These are phyloP conservation scores for Gossypium lobatum DNA, from an alignment of 441 rosid genomes.

Conservation along the genomic window DNA sequence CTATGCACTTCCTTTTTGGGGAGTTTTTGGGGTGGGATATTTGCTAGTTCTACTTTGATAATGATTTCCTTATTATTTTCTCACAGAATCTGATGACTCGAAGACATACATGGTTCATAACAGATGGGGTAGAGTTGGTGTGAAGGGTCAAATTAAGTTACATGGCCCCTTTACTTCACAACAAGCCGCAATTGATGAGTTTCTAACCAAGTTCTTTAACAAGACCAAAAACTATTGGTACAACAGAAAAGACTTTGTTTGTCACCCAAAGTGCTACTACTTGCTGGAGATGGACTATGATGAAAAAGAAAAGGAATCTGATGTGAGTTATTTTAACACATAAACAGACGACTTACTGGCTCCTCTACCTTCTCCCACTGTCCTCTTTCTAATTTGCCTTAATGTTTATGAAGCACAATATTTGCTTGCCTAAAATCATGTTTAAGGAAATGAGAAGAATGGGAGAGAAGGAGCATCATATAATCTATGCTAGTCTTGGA, in stretches of 20 bases:
- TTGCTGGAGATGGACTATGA: slow-evolving; percentile 84
- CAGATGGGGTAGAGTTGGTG: slow-evolving; percentile 75
- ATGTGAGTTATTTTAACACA: slow-evolving; percentile 23
- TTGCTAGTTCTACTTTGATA: background rate
- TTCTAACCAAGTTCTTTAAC: slow-evolving; percentile 54
- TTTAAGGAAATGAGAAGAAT: background rate
- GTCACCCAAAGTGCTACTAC: slow-evolving; percentile 56
- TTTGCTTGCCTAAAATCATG: slow-evolving; percentile 11
- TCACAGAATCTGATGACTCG: slow-evolving; percentile 53
- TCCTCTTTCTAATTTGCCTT: background rate
- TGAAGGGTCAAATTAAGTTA: slow-evolving; percentile 72
- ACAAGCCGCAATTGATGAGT: slow-evolving; percentile 46
- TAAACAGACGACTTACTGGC: background rate
- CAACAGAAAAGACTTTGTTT: slow-evolving; percentile 45
- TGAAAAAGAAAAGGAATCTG: slow-evolving; percentile 40
- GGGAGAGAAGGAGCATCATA: background rate
- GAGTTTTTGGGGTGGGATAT: background rate
- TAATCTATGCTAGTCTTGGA: slow-evolving; percentile 1
- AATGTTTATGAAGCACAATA: background rate
- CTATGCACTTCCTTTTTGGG: background rate
- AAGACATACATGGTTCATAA: slow-evolving; percentile 42
- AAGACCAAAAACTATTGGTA: slow-evolving; percentile 69
- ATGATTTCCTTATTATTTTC: slow-evolving; percentile 9
- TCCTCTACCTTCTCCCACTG: background rate
- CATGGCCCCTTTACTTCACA: slow-evolving; percentile 57